Conservation (phyloP, 495 filamentous ascomycete species). For the Penicillium atrosanguineum region DNA sequence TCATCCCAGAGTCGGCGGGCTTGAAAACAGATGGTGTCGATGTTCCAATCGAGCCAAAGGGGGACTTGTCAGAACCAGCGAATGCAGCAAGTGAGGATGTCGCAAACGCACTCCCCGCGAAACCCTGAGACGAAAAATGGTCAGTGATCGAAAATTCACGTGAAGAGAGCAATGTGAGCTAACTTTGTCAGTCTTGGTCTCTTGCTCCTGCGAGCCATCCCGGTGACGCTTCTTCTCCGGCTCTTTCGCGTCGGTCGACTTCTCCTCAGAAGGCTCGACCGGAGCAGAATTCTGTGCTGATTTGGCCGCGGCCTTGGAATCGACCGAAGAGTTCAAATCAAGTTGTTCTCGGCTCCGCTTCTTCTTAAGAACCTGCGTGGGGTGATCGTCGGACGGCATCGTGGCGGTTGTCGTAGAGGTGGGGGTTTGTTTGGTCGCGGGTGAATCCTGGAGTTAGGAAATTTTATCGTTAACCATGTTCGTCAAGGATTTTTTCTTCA, state of each 20-base stretch:
- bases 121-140: slow-evolving; percentile 30
- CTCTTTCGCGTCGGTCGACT: slow-evolving; percentile 21
- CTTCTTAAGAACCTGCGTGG: slow-evolving; percentile 35
- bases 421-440: background rate
- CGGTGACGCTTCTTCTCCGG: slow-evolving; percentile 48
- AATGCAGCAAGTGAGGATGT: slow-evolving; percentile 51
- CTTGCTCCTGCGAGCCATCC: slow-evolving; percentile 40
- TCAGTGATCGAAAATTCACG: background rate
- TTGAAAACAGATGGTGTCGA: slow-evolving; percentile 44
- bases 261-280: slow-evolving; percentile 3
- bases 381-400: slow-evolving; percentile 12
- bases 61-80: slow-evolving; percentile 52
- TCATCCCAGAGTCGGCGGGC: slow-evolving; percentile 14
- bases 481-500: background rate
- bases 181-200: slow-evolving; percentile 15
- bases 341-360: slow-evolving; percentile 54
- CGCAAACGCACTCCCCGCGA: slow-evolving; percentile 49
- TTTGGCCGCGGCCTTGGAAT: slow-evolving; percentile 3
- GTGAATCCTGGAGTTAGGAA: slow-evolving; percentile 4
- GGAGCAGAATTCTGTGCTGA: background rate
- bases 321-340: slow-evolving; percentile 37
- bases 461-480: background rate
- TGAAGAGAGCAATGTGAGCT: background rate
- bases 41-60: slow-evolving; percentile 51
- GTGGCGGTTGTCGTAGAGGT: background rate